Percentiles rank a stretch among this genome's conserved stretches.
These are phyloP conservation scores for Neonectria punicea DNA, from an alignment of 2,329 filamentous ascomycete species.

Conservation along the genomic window DNA sequence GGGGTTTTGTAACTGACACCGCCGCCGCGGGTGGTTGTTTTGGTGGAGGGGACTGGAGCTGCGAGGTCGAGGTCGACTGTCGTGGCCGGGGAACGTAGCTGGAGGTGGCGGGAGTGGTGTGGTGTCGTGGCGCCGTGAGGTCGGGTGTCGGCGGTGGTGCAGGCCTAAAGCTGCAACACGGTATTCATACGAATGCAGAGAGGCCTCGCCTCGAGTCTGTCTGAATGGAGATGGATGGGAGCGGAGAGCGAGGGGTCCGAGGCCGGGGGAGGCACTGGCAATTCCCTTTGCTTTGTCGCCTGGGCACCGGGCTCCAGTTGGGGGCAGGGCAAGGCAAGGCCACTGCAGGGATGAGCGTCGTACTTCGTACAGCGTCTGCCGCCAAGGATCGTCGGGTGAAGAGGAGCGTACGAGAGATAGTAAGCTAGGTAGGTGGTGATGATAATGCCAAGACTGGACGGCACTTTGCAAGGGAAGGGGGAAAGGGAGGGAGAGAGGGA, in stretches of 20 bases:
- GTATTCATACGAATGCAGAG: conserved; percentile 13
- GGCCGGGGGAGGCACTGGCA: conserved; percentile 28
- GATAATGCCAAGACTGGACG: neutral
- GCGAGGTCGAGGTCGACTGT: conserved; percentile 20
- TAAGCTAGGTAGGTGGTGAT: neutral
- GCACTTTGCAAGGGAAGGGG: neutral
- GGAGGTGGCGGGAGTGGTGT: conserved; percentile 34
- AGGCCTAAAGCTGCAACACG: conserved; percentile 30
- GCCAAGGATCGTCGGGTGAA: conserved; percentile 36
- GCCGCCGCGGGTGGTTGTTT: conserved; percentile 10
- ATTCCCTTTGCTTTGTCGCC: conserved; percentile 39
- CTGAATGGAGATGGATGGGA: conserved; percentile 13
- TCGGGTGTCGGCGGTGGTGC: conserved; percentile 23
- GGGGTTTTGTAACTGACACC: conserved; percentile 6
- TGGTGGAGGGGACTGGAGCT: neutral
- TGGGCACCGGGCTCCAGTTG: conserved; percentile 39
- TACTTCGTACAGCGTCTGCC: conserved; percentile 16
- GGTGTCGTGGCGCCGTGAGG: conserved; percentile 34
- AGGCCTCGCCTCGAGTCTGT: conserved; percentile 23
- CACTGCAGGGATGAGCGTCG: conserved; percentile 32
- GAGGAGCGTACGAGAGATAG: conserved; percentile 6
- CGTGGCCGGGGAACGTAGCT: conserved; percentile 31
- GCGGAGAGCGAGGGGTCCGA: conserved; percentile 23
- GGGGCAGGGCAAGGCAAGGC: conserved; percentile 33
- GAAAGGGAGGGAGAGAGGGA: too few relatives aligned